Base-by-base conservation (phyloP, 495 filamentous ascomycete genomes). In the Lichenothelia convexa region DNA sequence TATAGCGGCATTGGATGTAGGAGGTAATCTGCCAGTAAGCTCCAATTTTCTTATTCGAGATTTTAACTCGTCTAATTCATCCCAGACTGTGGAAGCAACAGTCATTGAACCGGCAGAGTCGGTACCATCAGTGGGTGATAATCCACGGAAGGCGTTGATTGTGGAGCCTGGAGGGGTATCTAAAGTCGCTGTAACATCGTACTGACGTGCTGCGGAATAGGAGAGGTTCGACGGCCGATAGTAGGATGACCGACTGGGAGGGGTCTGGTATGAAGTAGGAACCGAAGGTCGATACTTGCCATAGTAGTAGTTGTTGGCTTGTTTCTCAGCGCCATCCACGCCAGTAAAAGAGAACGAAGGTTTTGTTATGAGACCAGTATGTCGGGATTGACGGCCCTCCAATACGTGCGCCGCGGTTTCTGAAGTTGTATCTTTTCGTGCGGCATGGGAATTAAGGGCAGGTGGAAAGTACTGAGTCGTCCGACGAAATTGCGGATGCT, bases 51-150 rank as follows among this genome's bases (percentile, higher is more conserved):
- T 74, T 43, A 97, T 93, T 16, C 91, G 73, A 7, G 83, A 87
- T 51, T 95, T 97, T 9, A 97, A 60, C 36, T 95, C 91, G 45
- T 97, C 89, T 15, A 97, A 59, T 56, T 97, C 89, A 53, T 97
- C 89, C 91, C 91, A 97, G 7, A 97, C 81, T 1, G 82, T 91
- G 2, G 89, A 92, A 16, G 85, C 78, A 6, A 84, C 83, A 2
- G 74, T 84, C 0, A 80, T 83, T 0, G 89, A 95, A 17, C 75
- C 62, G 0, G 80, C 84, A 0, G 86, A 93, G 41, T 81, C 80
- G 2, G 82, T 85, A 21, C 70, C 71, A 44, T 78, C 70, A 18
- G 30, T 18, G 34, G 39, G 12, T 16, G 38, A 29, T 24, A 17
- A 23, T 45, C 42, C 17, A 32, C 1, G 31, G 31, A 8, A 13